Conservation (phyloP, 768 basidiomycete genomes). For the Cystobasidium onofrii region DNA sequence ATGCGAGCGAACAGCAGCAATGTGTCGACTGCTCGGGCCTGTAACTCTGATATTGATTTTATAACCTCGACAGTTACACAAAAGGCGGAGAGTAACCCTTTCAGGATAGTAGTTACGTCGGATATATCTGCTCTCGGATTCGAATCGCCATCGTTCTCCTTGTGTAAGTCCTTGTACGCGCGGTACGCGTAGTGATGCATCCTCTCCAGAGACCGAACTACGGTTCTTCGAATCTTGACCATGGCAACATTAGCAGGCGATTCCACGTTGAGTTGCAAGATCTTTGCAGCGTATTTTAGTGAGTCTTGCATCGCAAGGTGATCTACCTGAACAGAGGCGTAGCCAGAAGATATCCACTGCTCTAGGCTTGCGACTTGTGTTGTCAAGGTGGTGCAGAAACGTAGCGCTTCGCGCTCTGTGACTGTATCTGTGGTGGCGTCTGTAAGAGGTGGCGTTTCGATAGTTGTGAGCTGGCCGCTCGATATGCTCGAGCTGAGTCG, state of each 20-base stretch:
- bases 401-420: background rate
- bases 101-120: background rate
- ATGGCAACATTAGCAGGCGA: background rate
- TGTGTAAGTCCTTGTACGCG: background rate
- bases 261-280: background rate
- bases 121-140: background rate
- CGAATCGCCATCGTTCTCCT: background rate
- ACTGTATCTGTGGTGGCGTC: too few relatives aligned
- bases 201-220: background rate
- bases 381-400: background rate
- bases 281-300: background rate
- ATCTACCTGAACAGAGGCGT: background rate
- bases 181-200: background rate
- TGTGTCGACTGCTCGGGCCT: background rate
- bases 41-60: background rate
- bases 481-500: background rate
- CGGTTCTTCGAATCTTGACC: background rate
- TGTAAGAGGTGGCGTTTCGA: background rate
- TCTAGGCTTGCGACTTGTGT: background rate
- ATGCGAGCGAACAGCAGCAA: conserved; percentile 17
- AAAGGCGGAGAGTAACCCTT: background rate
- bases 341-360: background rate
- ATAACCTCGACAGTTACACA: background rate
- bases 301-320: background rate
- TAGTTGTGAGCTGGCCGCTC: background rate